Percentiles rank a stretch among this genome's conserved stretches.
These are phyloP conservation scores for Backusella luteola DNA, from an alignment of 192 early-diverging fungal genomes.

Conservation along the genomic window DNA sequence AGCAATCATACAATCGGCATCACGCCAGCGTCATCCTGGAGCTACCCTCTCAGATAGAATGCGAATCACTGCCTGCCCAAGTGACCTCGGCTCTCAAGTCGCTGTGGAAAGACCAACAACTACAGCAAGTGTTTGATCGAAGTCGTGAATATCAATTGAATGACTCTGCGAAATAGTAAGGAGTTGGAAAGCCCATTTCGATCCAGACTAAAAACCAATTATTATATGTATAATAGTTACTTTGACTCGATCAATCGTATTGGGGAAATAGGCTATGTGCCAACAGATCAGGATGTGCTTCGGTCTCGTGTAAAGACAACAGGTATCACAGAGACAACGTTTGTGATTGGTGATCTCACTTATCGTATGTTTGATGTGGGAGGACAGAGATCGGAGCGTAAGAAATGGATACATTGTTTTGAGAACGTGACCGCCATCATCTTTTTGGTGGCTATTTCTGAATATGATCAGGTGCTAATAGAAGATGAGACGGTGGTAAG, in stretches of 20 bases:
- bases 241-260: conserved; percentile 94
- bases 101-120: conserved; percentile 82
- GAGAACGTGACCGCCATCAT: conserved; percentile 97
- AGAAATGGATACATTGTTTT: conserved; percentile 99
- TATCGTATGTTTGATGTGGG: conserved; percentile 98
- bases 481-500: conserved; percentile 90
- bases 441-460: conserved; percentile 92
- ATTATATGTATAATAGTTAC: conserved; percentile 59
- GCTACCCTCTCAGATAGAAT: conserved; percentile 78
- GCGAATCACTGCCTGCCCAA: conserved; percentile 75
- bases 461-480: conserved; percentile 93
- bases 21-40: conserved; percentile 74
- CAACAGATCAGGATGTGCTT: conserved; percentile 95
- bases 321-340: conserved; percentile 93
- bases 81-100: conserved; percentile 74
- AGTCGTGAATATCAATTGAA: conserved; percentile 94
- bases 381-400: conserved; percentile 96
- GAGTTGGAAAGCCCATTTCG: conserved; percentile 13
- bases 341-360: conserved; percentile 86
- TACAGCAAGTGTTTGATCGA: conserved; percentile 76
- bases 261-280: conserved; percentile 71
- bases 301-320: conserved; percentile 97
- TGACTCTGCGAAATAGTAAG: conserved; percentile 91
- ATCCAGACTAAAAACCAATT: not conserved
- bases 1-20: conserved; percentile 61